Evolutionary conservation across 31 red algal genomes (phyloP).

Genomic region (Porphyra umbilicalis): DNA sequence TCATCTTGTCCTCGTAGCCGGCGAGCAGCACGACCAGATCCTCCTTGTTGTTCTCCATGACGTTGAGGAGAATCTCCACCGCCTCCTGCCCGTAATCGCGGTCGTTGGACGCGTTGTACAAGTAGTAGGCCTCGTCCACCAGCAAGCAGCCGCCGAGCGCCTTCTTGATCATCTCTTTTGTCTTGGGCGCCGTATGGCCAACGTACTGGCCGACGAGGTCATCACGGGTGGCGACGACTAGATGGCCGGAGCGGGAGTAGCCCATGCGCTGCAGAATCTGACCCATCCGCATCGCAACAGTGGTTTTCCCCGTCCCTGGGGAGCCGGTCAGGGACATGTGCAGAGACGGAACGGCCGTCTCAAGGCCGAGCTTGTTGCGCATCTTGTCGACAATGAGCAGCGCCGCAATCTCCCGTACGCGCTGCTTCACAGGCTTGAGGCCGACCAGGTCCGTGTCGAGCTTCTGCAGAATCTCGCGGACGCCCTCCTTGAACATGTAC

Average conservation of each 20-base stretch:
- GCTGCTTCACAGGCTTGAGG: constrained; percentile 90
- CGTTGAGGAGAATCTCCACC: constrained; percentile 96
- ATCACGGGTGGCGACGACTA: constrained; percentile 92
- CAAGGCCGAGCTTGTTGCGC: constrained; percentile 68
- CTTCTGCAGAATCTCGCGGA: constrained; percentile 70
- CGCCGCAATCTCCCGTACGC: constrained; percentile 96
- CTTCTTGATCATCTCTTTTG: constrained; percentile 98
- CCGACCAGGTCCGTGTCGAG: constrained; percentile 92
- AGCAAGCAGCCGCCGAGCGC: constrained; percentile 94
- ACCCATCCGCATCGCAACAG: constrained; percentile 98
- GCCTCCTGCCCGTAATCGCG: constrained; percentile 98
- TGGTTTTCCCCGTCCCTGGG: constrained; percentile 99
- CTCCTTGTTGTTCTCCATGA: constrained; percentile 93
- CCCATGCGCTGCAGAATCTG: constrained; percentile 90
- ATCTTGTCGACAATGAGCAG: constrained; percentile 97
- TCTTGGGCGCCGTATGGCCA: constrained; percentile 98
- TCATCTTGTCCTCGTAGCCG: constrained; percentile 97
- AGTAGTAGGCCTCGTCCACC: constrained; percentile 98
- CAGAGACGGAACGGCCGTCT: constrained; percentile 83
- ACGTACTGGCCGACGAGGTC: constrained; percentile 99
- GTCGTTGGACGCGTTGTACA: constrained; percentile 98
- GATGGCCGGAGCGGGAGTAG: constrained; percentile 82
- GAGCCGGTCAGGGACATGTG: constrained; percentile 99
- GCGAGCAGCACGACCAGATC: constrained; percentile 92
- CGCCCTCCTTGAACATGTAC: constrained; percentile 92